Base-by-base conservation (phyloP, 805 yeast genomes). In the Candida ovalis region DNA sequence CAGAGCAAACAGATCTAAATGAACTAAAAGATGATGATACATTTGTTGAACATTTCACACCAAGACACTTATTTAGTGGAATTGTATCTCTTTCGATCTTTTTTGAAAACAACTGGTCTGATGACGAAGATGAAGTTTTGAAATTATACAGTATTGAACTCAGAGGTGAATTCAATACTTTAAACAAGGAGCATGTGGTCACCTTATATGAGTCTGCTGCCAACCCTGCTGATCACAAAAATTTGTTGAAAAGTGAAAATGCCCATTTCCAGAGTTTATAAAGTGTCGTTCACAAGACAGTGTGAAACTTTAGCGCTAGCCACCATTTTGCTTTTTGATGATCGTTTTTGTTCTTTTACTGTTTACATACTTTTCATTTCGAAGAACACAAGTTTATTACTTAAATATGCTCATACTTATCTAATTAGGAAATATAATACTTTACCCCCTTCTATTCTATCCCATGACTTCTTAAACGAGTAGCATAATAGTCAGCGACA, bases 181-280 rank as follows among this genome's bases (percentile, higher is more conserved):
- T 86, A 43, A 63, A 71, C 28, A 76, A 76, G 52, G 88, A 86
- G 38, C 96, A 96, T 0, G 79, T 88, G 17, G 74, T 86, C 15
- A 75, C 96, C 0, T 61, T 87, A 19, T 92, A 91, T 64, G 98
- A 92, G 67, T 79, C 90, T 47, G 95, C 96, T 0, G 94, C 97
- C 2, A 91, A 91, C 63, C 97, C 97, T 0, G 80, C 84, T 1
- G 97, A 91, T 62, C 97, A 92, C 64, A 81, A 76, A 55, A 74
- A 67, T 43, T 19, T 66, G 40, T 64, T 60, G 17, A 42, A 48
- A 17, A 51, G 56, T 22, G 63, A 61, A 42, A 55, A 52, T 35
- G 43, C 45, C 32, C 57, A 58, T 46, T 47, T 43, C 42, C 58
- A 57, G 37, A 50, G 42, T 15, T 40, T 48, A 9, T 53, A 42